Evolutionary conservation across 805 yeast species (phyloP).

Genomic region (Starmera dryadoides): DNA sequence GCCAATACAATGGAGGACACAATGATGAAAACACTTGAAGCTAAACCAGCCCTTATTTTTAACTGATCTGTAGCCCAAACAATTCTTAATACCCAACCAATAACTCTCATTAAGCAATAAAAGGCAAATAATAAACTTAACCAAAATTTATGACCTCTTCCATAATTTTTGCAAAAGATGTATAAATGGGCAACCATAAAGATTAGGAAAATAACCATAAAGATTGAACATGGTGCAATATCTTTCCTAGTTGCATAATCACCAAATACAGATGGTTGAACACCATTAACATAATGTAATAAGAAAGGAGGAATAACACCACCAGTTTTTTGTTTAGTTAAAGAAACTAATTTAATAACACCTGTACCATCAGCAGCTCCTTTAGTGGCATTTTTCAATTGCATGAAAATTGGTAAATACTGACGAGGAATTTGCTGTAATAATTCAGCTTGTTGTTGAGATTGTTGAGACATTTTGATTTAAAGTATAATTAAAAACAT

Average conservation of each 20-base stretch:
- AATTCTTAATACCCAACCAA: slow-evolving; percentile 55
- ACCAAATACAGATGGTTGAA: slow-evolving; percentile 52
- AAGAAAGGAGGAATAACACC: slow-evolving; percentile 32
- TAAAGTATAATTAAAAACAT: no score
- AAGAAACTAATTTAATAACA: slow-evolving; percentile 25
- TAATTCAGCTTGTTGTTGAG: background rate
- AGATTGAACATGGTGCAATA: slow-evolving; percentile 52
- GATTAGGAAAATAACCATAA: slow-evolving; percentile 44
- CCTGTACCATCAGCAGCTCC: slow-evolving; percentile 48
- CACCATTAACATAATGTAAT: slow-evolving; percentile 26
- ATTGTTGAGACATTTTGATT: background rate
- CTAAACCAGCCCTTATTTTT: slow-evolving; percentile 41
- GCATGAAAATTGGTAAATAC: background rate
- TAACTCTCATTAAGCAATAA: slow-evolving; percentile 43
- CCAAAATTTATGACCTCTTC: slow-evolving; percentile 56
- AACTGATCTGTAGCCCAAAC: slow-evolving; percentile 51
- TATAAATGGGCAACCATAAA: slow-evolving; percentile 38
- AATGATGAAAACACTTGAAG: slow-evolving; percentile 48
- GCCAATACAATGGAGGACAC: slow-evolving; percentile 53
- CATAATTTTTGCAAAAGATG: slow-evolving; percentile 39
- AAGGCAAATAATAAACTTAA: slow-evolving; percentile 44
- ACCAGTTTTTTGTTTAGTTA: slow-evolving; percentile 30
- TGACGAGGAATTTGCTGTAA: background rate
- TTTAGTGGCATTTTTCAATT: slow-evolving; percentile 22
- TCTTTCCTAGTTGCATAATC: slow-evolving; percentile 50